A percentile compares a stretch with the other conserved stretches of the same genome.
These are phyloP conservation scores for Coniosporium apollinis DNA, from an alignment of 495 filamentous ascomycete genomes.

Conservation along the genomic window DNA sequence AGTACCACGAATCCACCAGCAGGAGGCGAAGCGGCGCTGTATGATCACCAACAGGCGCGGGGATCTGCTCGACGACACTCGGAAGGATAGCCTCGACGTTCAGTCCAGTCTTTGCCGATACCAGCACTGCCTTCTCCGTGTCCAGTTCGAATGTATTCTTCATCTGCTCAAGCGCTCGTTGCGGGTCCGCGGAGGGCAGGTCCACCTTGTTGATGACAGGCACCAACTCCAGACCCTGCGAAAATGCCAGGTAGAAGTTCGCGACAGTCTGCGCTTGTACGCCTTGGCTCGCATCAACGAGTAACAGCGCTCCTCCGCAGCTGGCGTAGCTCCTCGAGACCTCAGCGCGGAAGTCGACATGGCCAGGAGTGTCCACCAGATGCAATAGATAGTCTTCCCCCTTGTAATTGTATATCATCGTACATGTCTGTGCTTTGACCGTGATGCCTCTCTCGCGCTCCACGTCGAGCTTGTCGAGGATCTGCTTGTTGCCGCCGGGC, in stretches of 20 bases:
- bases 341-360: conserved; percentile 95
- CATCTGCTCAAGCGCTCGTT: conserved; percentile 73
- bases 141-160: conserved; percentile 74
- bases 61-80: conserved; percentile 68
- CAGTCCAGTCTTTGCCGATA: conserved; percentile 85
- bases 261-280: conserved; percentile 91
- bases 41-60: conserved; percentile 57
- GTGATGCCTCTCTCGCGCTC: conserved; percentile 93
- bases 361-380: conserved; percentile 90
- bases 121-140: conserved; percentile 58
- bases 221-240: conserved; percentile 70
- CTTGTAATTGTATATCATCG: conserved; percentile 81
- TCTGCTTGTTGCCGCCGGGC: conserved; percentile 78
- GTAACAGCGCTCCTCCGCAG: conserved; percentile 79
- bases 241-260: conserved; percentile 94
- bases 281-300: conserved; percentile 89
- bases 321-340: conserved; percentile 88
- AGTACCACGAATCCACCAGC: conserved; percentile 95
- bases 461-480: conserved; percentile 92
- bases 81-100: conserved; percentile 72
- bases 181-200: conserved; percentile 68
- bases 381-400: conserved; percentile 85
- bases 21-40: conserved; percentile 61
- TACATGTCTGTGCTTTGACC: conserved; percentile 97
- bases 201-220: conserved; percentile 96